These are phyloP conservation scores for Brassica hybrid DNA, from an alignment of 441 rosid species.

Conservation along the genomic window DNA sequence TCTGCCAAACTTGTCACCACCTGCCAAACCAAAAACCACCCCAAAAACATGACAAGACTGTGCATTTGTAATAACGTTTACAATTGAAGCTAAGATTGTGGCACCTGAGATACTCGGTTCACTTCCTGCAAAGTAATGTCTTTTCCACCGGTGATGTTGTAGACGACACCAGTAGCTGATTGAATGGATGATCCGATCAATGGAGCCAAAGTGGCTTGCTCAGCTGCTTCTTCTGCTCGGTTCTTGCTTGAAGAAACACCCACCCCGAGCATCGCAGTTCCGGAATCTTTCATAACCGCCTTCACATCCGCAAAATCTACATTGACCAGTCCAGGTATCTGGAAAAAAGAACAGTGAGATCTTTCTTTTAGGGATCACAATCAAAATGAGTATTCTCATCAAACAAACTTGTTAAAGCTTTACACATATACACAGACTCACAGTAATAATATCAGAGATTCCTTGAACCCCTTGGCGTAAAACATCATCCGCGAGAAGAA, in stretches of 20 bases:
- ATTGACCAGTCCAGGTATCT: conserved; percentile 98
- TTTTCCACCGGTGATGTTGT: conserved; percentile 95
- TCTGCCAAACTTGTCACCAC: conserved; percentile 97
- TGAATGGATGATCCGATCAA: conserved; percentile 95
- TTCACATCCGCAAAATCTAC: conserved; percentile 98
- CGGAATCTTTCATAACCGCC: conserved; percentile 96
- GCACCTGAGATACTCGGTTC: conserved; percentile 95
- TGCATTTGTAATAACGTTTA: background rate
- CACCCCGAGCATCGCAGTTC: conserved; percentile 99
- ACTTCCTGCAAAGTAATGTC: conserved; percentile 98
- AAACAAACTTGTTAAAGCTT: conserved; percentile 20
- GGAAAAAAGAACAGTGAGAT: conserved; percentile 22
- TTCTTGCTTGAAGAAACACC: conserved; percentile 97
- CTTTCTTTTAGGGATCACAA: no score
- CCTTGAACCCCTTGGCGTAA: conserved; percentile 99
- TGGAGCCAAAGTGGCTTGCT: conserved; percentile 96
- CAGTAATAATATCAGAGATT: conserved; percentile 96
- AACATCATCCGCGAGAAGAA: conserved; percentile 98
- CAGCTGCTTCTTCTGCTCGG: conserved; percentile 99
- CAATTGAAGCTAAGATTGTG: background rate
- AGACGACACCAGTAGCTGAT: conserved; percentile 96
- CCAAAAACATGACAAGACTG: conserved; percentile 21
- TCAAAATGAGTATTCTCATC: background rate
- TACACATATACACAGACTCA: no score
- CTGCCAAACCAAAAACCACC: conserved; percentile 37